These are phyloP conservation scores for Fusarium anthophilum DNA, from an alignment of 2,329 filamentous ascomycete genomes.

Conservation along the genomic window DNA sequence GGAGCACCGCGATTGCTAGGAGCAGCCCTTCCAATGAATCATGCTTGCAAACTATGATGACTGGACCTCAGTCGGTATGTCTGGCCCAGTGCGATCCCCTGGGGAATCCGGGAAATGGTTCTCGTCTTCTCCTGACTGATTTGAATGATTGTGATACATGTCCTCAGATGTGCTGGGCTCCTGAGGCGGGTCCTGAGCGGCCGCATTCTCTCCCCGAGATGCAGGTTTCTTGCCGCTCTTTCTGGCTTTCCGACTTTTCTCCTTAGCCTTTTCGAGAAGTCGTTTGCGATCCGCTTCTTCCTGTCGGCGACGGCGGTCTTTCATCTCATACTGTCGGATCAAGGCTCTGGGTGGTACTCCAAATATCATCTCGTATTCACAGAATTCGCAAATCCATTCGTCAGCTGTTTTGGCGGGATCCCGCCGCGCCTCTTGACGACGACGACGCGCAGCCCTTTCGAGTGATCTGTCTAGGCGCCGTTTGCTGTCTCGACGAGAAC, in stretches of 20 bases:
- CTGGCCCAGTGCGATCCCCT: conserved; percentile 27
- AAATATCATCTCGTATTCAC: conserved; percentile 96
- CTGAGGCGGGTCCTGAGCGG: conserved; percentile 36
- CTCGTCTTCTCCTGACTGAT: conserved; percentile 52
- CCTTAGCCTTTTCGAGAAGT: conserved; percentile 90
- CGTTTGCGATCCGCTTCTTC: conserved; percentile 87
- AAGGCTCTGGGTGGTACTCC: conserved; percentile 85
- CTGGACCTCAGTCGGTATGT: conserved; percentile 11
- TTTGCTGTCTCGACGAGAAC: conserved; percentile 65
- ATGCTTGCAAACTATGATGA: conserved; percentile 19
- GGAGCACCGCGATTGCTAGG: neutral
- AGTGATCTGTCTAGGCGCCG: conserved; percentile 77
- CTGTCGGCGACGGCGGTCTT: conserved; percentile 85
- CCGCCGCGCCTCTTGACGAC: conserved; percentile 79
- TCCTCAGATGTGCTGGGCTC: conserved; percentile 35
- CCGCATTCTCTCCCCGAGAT: conserved; percentile 41
- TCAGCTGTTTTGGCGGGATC: conserved; percentile 76
- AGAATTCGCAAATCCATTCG: conserved; percentile 97
- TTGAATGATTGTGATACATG: conserved; percentile 47
- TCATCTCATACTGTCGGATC: conserved; percentile 92
- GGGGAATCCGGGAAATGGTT: conserved; percentile 39
- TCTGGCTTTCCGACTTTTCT: conserved; percentile 89
- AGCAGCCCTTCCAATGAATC: neutral
- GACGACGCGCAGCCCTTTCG: conserved; percentile 76
- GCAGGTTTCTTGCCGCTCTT: conserved; percentile 76